phyloP scores from a whole-genome alignment of 345 rosid species.

The Sisymbrium irio region DNA sequence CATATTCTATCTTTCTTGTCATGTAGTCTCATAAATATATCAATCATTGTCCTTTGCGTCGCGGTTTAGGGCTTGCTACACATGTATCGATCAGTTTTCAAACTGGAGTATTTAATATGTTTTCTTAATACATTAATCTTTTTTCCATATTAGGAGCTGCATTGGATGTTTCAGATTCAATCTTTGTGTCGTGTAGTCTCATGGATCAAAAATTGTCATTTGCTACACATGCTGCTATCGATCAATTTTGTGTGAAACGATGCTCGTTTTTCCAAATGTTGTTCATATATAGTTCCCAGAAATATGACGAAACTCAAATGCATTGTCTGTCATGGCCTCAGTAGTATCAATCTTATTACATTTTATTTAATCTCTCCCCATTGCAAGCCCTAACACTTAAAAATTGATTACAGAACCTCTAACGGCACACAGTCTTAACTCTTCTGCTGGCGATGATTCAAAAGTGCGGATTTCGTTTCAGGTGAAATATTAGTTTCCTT shows the following conservation, averaged over 20 bases:
- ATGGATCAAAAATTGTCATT: conserved; percentile 1
- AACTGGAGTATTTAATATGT: neutral
- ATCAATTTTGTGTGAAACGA: conserved; percentile 5
- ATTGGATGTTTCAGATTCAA: neutral
- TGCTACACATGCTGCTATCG: neutral
- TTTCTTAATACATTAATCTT: neutral
- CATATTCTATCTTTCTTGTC: neutral
- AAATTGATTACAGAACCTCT: conserved; percentile 67
- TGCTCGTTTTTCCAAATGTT: neutral
- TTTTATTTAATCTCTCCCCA: neutral
- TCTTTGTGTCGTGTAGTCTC: conserved; percentile 12
- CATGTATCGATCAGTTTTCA: neutral
- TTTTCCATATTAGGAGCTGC: conserved; percentile 8
- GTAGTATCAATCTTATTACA: neutral
- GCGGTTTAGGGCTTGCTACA: neutral
- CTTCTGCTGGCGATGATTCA: conserved; percentile 45
- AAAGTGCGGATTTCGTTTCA: conserved; percentile 81
- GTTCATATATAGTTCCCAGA: neutral
- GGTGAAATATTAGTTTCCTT: conserved; percentile 43
- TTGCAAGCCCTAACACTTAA: neutral
- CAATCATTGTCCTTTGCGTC: neutral
- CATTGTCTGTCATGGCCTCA: conserved; percentile 15
- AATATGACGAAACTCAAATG: conserved; percentile 5
- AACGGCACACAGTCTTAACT: conserved; percentile 44
- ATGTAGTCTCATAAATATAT: neutral